phyloP scores from a whole-genome alignment of 257 asterid genomes.

The Anisodus tanguticus region DNA sequence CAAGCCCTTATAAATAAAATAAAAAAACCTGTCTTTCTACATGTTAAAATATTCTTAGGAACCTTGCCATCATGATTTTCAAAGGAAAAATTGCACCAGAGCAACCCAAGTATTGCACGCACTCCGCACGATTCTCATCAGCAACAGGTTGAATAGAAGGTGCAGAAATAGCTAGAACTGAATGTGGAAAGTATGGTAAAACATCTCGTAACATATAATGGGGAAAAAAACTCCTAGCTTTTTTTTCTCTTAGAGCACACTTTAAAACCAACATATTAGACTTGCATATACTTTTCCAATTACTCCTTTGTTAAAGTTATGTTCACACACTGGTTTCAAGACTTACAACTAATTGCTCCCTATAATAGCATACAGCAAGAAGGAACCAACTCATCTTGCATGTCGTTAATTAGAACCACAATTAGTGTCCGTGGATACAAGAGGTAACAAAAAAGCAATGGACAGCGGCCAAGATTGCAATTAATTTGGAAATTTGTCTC shows the following conservation, averaged over 20 bases:
- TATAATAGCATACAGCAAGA: not conserved
- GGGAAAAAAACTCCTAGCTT: not conserved
- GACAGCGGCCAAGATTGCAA: not conserved
- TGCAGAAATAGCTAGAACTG: no score
- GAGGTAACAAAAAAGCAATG: not conserved
- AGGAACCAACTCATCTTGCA: not conserved
- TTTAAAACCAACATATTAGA: not conserved
- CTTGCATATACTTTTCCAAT: not conserved
- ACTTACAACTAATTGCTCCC: conserved; percentile 2
- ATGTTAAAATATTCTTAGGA: not conserved
- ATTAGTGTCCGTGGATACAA: conserved; percentile 10
- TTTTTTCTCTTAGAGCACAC: no score
- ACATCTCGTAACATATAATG: no score
- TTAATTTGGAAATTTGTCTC: no score
- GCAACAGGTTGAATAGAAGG: not conserved
- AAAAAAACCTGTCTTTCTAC: not conserved
- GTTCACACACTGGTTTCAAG: not conserved
- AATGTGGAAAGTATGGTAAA: no score
- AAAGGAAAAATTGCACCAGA: not conserved
- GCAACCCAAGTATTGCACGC: not conserved
- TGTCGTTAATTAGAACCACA: not conserved
- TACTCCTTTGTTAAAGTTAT: not conserved
- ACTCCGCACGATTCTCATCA: not conserved
- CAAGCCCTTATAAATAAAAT: not conserved
- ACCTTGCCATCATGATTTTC: not conserved